A percentile compares a stretch with the other conserved stretches of the same genome.
These are phyloP conservation scores for Chimonanthus praecox DNA, from an alignment of 164 flowering plant species.

Conservation along the genomic window DNA sequence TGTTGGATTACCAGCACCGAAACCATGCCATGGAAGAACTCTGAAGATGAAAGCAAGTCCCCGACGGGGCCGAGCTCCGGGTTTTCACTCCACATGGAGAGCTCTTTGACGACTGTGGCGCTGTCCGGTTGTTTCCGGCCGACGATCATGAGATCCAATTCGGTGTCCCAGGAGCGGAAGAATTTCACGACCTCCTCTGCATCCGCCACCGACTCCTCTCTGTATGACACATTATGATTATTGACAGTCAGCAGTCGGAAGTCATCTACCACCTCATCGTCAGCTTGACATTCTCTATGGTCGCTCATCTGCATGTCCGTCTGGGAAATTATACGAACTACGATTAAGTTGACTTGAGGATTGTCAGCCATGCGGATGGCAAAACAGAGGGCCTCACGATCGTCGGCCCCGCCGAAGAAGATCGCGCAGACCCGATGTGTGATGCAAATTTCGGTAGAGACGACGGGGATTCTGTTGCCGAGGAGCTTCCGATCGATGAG, in stretches of 20 bases:
- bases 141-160: slow-evolving; percentile 36
- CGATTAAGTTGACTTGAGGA: slow-evolving; percentile 56
- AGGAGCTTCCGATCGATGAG: slow-evolving; percentile 17
- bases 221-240: slow-evolving; percentile 21
- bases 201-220: slow-evolving; percentile 35
- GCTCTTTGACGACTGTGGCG: slow-evolving; percentile 11
- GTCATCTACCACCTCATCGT: slow-evolving; percentile 20
- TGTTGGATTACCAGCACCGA: slow-evolving; percentile 6
- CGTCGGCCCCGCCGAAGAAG: slow-evolving; percentile 77
- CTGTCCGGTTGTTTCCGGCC: slow-evolving; percentile 30
- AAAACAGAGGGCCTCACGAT: slow-evolving; percentile 63
- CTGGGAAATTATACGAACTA: slow-evolving; percentile 40
- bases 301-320: slow-evolving; percentile 5
- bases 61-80: slow-evolving; percentile 8
- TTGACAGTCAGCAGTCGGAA: slow-evolving; percentile 10
- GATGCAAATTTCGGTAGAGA: slow-evolving; percentile 16
- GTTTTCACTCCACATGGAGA: neutral
- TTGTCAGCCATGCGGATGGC: slow-evolving; percentile 50
- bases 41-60: slow-evolving; percentile 5
- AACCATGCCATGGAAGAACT: neutral
- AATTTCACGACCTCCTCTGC: slow-evolving; percentile 18
- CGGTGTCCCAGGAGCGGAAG: slow-evolving; percentile 11
- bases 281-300: slow-evolving; percentile 16
- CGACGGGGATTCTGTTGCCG: neutral
- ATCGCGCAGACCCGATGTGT: slow-evolving; percentile 37